Percentiles rank a stretch among this genome's conserved stretches.
phyloP scores from a whole-genome alignment of 495 filamentous ascomycete genomes.

The Beverwykella pulmonaria region DNA sequence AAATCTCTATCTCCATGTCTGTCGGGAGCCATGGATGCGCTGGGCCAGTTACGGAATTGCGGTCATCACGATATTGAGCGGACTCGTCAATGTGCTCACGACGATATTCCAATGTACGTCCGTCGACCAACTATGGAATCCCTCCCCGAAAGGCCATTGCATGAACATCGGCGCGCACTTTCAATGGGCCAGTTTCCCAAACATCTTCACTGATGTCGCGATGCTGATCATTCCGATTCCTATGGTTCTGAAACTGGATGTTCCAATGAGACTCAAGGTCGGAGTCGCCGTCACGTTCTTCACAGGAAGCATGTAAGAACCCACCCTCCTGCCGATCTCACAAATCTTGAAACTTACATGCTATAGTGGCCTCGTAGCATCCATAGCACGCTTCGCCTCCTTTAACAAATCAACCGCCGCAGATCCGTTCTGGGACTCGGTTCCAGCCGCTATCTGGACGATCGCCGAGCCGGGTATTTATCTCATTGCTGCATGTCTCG shows the following conservation, averaged over 20 bases:
- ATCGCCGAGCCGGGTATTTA: neutral
- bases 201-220: conserved; percentile 10
- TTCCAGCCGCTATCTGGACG: conserved; percentile 1
- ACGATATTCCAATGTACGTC: conserved; percentile 9
- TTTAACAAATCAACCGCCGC: neutral
- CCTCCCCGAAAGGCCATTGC: neutral
- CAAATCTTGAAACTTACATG: neutral
- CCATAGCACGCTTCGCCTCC: conserved; percentile 1
- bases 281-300: neutral
- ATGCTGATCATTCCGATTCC: conserved; percentile 19
- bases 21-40: neutral
- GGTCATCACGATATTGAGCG: neutral
- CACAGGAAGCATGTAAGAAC: neutral
- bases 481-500: conserved; percentile 2
- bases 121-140: neutral
- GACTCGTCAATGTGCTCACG: neutral
- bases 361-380: neutral
- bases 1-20: neutral
- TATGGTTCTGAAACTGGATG: conserved; percentile 18
- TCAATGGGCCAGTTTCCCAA: conserved; percentile 3
- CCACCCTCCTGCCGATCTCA: too few relatives aligned
- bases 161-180: conserved; percentile 3
- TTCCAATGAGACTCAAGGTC: neutral
- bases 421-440: conserved; percentile 1
- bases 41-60: neutral